Conservation (phyloP, 495 filamentous ascomycete species). For the Penicillium lividum region DNA sequence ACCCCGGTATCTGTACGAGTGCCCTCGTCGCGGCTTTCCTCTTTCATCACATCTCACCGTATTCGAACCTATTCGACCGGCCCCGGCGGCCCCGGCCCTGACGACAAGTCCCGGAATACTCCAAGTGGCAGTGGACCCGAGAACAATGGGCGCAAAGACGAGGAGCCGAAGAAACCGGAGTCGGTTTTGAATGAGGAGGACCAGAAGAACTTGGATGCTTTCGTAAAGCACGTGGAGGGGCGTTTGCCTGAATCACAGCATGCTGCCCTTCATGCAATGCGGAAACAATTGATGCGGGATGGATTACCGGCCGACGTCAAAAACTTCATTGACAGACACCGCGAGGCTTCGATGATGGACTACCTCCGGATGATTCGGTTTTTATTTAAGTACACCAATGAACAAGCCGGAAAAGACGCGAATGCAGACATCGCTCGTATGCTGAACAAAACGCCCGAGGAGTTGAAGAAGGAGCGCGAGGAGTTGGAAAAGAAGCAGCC, state of each 20-base stretch:
- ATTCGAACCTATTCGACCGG: conserved; percentile 58
- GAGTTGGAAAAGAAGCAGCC: conserved; percentile 24
- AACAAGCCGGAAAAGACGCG: conserved; percentile 37
- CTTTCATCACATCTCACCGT: conserved; percentile 48
- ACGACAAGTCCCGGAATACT: conserved; percentile 42
- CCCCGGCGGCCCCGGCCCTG: conserved; percentile 46
- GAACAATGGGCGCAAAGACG: conserved; percentile 31
- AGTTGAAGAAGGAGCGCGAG: conserved; percentile 29
- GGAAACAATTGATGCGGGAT: conserved; percentile 32
- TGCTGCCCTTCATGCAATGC: conserved; percentile 32
- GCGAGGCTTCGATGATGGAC: conserved; percentile 42
- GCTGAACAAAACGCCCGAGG: conserved; percentile 34
- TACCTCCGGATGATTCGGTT: conserved; percentile 38
- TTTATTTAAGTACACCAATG: conserved; percentile 40
- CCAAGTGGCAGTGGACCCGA: conserved; percentile 28
- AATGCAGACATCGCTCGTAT: conserved; percentile 25
- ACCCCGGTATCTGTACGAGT: conserved; percentile 39
- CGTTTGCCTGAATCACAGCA: conserved; percentile 32
- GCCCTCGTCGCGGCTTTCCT: conserved; percentile 41
- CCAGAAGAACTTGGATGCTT: conserved; percentile 34
- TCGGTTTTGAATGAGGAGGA: conserved; percentile 40
- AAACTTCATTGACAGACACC: conserved; percentile 33
- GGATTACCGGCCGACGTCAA: conserved; percentile 36
- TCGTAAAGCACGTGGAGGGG: conserved; percentile 33
- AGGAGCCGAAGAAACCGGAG: conserved; percentile 39